phyloP scores from a whole-genome alignment of 768 basidiomycete species.

The Galerina sulciceps region DNA sequence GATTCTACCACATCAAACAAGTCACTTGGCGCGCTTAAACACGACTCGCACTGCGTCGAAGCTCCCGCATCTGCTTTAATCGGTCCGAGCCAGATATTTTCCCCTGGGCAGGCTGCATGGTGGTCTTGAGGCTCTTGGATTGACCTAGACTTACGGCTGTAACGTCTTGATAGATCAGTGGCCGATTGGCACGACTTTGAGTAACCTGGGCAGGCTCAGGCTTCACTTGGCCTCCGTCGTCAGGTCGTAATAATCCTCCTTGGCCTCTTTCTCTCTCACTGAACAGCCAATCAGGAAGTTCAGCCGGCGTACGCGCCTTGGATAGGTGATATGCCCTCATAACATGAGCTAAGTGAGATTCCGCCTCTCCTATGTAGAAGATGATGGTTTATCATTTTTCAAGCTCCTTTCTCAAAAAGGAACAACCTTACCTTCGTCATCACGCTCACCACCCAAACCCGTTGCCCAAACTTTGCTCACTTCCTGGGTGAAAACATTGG shows the following conservation, averaged over 20 bases:
- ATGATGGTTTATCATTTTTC: background rate
- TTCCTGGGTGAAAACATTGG: slow-evolving; percentile 56
- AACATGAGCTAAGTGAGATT: slow-evolving; percentile 62
- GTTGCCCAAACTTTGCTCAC: slow-evolving; percentile 61
- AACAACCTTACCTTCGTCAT: slow-evolving; percentile 24
- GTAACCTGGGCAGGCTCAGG: slow-evolving; percentile 8
- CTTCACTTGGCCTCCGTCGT: slow-evolving; percentile 10
- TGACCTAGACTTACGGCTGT: background rate
- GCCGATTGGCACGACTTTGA: slow-evolving; percentile 9
- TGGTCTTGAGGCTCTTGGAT: background rate
- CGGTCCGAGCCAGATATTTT: slow-evolving; percentile 34
- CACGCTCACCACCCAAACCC: slow-evolving; percentile 51
- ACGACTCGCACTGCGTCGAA: slow-evolving; percentile 38
- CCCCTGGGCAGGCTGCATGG: background rate
- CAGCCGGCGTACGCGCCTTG: slow-evolving; percentile 57
- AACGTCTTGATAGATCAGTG: background rate
- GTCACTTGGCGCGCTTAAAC: background rate
- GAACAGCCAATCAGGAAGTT: slow-evolving; percentile 72
- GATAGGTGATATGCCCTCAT: slow-evolving; percentile 72
- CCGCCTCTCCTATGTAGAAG: slow-evolving; percentile 51
- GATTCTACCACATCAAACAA: too few relatives aligned
- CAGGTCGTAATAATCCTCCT: slow-evolving; percentile 17
- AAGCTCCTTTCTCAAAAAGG: slow-evolving; percentile 21
- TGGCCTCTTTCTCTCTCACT: slow-evolving; percentile 50
- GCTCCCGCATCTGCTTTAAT: slow-evolving; percentile 54